Base-by-base conservation (phyloP, 768 basidiomycete genomes). In the Lactarius indigo region DNA sequence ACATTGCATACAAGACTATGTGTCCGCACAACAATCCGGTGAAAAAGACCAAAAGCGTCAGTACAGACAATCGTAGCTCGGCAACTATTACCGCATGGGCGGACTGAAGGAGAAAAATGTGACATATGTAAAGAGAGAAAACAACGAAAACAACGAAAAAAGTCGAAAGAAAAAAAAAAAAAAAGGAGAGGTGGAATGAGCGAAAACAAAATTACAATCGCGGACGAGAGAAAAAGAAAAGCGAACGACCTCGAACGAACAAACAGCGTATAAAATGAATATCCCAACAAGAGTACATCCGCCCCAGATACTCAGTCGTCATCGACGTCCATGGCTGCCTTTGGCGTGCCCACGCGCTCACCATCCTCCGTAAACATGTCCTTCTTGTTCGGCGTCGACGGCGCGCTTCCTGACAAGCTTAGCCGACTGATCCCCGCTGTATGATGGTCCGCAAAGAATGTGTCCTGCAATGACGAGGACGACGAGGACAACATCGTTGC, bases 311-410 rank as follows among this genome's bases (percentile, higher is more conserved):
- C 35, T 58, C 35, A 58, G 13, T 58, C 57, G 12, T 63, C 68
- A 26, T 69, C 69, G 50, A 69, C 66, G 3, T 69, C 69, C 69
- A 69, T 69, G 28, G 66, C 41, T n/a, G 65, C 44, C 41, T 57
- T 61, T 30, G 64, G 68, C 44, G 64, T 65, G 31, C 65, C 52
- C 20, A 57, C 59, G 13, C 68, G 68, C 7, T 71, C 70, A 3
- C 68, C 68, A 37, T 62, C 70, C 41, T 71, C 70, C 12, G 68
- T 69, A 57, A 71, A 71, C 68, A 71, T 66, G 50, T 69, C 70
- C 60, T 71, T 71, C 65, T 71, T 71, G 37, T 69, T 66, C 23
- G 66, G 62, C 20, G 57, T 63, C 47, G 61, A 61, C 13, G 63
- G 60, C 18, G 61, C 39, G 59, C 58, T 63, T 47, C 30, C 56